phyloP scores from a whole-genome alignment of 257 asterid genomes.

The Penstemon barbatus region DNA sequence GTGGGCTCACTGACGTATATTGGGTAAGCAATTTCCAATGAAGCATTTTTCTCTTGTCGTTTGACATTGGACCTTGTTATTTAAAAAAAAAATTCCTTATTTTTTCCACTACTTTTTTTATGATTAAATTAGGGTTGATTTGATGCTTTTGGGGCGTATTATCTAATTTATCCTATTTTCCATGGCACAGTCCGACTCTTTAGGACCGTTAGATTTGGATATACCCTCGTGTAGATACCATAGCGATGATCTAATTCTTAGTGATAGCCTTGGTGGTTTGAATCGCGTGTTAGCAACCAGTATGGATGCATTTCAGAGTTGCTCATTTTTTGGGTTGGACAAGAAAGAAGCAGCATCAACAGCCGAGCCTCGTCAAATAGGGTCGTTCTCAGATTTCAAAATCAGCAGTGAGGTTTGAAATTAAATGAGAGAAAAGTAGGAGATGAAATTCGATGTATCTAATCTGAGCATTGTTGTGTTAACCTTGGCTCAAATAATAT shows the following conservation, averaged over 20 bases:
- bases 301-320: slow-evolving; percentile 83
- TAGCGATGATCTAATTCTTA: slow-evolving; percentile 74
- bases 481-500: slow-evolving; percentile 28
- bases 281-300: slow-evolving; percentile 88
- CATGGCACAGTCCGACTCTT: slow-evolving; percentile 80
- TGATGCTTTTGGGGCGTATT: not conserved
- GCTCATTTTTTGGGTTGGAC: slow-evolving; percentile 81
- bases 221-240: slow-evolving; percentile 79
- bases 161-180: slow-evolving; percentile 31
- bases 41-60: not conserved
- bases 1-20: slow-evolving; percentile 70
- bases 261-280: slow-evolving; percentile 86
- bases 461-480: slow-evolving; percentile 23
- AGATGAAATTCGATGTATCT: slow-evolving; percentile 22
- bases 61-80: slow-evolving; percentile 11
- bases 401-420: slow-evolving; percentile 53
- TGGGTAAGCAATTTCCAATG: slow-evolving; percentile 62
- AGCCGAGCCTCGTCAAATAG: slow-evolving; percentile 53
- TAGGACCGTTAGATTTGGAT: slow-evolving; percentile 94
- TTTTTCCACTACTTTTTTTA: not conserved
- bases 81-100: not conserved
- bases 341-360: slow-evolving; percentile 62
- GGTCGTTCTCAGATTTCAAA: slow-evolving; percentile 50
- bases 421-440: slow-evolving; percentile 5
- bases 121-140: not conserved